Conservation (phyloP, 208 protist genomes). For the Histomonas meleagridis region DNA sequence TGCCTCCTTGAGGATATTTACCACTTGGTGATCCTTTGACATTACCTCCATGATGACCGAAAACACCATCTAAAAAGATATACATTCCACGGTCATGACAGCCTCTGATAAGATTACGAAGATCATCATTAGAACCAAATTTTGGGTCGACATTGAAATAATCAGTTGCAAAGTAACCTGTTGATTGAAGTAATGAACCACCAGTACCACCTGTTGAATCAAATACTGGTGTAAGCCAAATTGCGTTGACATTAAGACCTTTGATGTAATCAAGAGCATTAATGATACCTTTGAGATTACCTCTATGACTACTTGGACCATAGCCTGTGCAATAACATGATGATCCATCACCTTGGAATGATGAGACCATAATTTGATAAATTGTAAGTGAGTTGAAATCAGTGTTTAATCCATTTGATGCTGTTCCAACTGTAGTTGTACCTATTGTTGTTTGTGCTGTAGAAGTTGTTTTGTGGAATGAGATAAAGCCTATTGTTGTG, state of each 20-base stretch:
- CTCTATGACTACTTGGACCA: neutral
- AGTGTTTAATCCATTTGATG: too few relatives aligned
- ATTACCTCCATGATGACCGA: neutral
- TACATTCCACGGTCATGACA: neutral
- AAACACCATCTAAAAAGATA: neutral
- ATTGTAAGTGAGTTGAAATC: neutral
- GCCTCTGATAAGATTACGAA: neutral
- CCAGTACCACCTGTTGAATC: neutral
- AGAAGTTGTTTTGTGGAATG: too few relatives aligned
- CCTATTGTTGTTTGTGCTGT: too few relatives aligned
- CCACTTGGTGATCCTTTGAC: neutral
- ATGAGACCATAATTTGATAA: conserved; percentile 27
- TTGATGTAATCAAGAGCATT: neutral
- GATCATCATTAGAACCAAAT: neutral
- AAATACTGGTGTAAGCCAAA: conserved; percentile 34
- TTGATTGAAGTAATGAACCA: neutral
- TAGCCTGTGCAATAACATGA: neutral
- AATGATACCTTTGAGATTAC: neutral
- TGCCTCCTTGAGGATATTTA: neutral
- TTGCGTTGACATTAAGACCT: neutral
- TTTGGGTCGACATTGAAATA: conserved; percentile 9
- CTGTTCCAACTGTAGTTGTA: too few relatives aligned
- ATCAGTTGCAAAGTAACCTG: neutral
- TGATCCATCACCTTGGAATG: neutral
- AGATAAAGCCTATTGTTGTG: too few relatives aligned